Conservation (phyloP, 2,329 filamentous ascomycete genomes). For the Aspergillus fijiensis region DNA sequence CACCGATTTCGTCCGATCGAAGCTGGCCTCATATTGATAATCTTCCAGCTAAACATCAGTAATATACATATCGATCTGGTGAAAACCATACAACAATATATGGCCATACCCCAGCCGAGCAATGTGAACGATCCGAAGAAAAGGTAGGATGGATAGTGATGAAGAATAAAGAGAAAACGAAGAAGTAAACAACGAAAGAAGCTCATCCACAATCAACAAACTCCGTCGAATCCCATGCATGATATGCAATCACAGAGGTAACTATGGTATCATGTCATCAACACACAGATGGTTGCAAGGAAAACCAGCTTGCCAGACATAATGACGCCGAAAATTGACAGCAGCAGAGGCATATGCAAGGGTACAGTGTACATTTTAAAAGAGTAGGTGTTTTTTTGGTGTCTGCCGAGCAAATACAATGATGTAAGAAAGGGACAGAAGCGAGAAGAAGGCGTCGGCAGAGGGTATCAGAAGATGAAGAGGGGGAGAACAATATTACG, state of each 20-base stretch:
- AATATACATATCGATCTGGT: constrained; percentile 5
- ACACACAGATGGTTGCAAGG: neutral
- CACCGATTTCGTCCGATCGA: neutral
- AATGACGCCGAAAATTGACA: constrained; percentile 1
- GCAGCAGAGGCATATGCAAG: neutral
- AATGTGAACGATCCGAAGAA: neutral
- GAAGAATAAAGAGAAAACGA: neutral
- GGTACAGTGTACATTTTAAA: neutral
- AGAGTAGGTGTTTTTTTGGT: neutral
- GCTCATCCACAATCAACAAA: neutral
- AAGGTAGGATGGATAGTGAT: neutral
- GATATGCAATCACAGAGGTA: neutral
- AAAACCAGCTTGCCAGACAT: neutral
- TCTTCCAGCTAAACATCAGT: neutral
- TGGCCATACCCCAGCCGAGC: neutral
- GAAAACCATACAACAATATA: neutral
- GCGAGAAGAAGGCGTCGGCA: constrained; percentile 5
- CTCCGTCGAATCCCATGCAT: neutral
- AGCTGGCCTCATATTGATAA: neutral
- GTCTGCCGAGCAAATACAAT: constrained; percentile 9
- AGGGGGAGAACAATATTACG: constrained; percentile 4
- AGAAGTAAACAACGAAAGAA: neutral
- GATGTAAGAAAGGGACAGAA: constrained; percentile 5
- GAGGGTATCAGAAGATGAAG: constrained; percentile 19
- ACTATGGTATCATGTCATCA: neutral